Conservation (phyloP, 148 eudicot species). For the Linanthus parryae region DNA sequence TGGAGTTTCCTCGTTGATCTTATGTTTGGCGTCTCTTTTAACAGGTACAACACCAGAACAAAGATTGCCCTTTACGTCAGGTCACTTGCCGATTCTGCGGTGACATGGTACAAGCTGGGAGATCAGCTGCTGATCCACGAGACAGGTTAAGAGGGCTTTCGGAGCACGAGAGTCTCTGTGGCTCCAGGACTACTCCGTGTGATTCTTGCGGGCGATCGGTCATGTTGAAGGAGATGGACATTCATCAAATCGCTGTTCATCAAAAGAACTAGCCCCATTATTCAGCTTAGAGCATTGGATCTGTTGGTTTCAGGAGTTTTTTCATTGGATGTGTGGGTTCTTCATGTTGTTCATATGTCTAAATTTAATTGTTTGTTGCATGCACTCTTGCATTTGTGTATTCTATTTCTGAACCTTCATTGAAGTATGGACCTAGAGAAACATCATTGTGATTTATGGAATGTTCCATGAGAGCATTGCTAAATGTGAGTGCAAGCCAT, state of each 20-base stretch:
- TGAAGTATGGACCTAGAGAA: too few relatives aligned
- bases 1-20: too few relatives aligned
- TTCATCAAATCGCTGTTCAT: conserved; percentile 86
- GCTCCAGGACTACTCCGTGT: conserved; percentile 90
- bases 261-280: conserved; percentile 62
- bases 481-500: too few relatives aligned
- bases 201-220: conserved; percentile 91
- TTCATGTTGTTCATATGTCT: too few relatives aligned
- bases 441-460: too few relatives aligned
- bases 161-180: conserved; percentile 81
- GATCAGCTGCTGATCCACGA: conserved; percentile 54
- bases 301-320: too few relatives aligned
- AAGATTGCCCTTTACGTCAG: conserved; percentile 70
- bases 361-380: too few relatives aligned
- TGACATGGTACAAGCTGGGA: conserved; percentile 85
- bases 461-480: too few relatives aligned
- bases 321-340: too few relatives aligned
- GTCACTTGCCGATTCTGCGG: conserved; percentile 85
- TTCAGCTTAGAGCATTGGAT: too few relatives aligned
- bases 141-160: conserved; percentile 75
- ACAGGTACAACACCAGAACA: conserved; percentile 77
- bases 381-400: too few relatives aligned
- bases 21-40: background rate
- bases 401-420: too few relatives aligned
- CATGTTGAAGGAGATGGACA: conserved; percentile 94